phyloP scores from a whole-genome alignment of 768 basidiomycete genomes.

The Collybia sp. region DNA sequence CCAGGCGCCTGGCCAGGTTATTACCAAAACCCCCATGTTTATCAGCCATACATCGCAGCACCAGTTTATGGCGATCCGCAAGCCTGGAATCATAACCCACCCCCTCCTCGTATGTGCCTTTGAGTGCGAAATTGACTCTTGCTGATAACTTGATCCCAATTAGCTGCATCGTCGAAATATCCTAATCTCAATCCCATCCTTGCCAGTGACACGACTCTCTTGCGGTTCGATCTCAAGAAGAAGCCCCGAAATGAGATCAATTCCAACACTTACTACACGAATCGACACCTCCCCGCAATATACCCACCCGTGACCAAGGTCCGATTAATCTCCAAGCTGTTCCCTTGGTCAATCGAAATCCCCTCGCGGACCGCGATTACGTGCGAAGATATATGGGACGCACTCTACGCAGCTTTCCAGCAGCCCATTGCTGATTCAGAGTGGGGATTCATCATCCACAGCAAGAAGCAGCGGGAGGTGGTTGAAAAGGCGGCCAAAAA shows the following conservation, averaged over 20 bases:
- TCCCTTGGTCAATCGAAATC: conserved; percentile 66
- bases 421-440: conserved; percentile 58
- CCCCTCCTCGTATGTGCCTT: conserved; percentile 2
- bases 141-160: no score
- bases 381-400: conserved; percentile 53
- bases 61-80: conserved; percentile 3
- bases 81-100: background rate
- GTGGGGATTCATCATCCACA: conserved; percentile 51
- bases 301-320: conserved; percentile 32
- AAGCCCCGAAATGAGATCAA: conserved; percentile 36
- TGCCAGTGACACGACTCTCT: conserved; percentile 43
- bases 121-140: background rate
- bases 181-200: conserved; percentile 44
- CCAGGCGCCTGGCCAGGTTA: conserved; percentile 5
- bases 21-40: conserved; percentile 7
- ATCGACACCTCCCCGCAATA: conserved; percentile 31
- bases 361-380: conserved; percentile 34
- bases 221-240: conserved; percentile 46
- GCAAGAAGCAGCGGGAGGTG: conserved; percentile 35
- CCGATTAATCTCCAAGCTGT: conserved; percentile 53
- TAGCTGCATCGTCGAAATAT: conserved; percentile 8
- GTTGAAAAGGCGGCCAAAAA: conserved; percentile 50
- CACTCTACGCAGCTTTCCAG: conserved; percentile 44
- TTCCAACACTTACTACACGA: conserved; percentile 34
- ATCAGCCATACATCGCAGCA: conserved; percentile 1